Evolutionary conservation across 2,329 filamentous ascomycete species (phyloP).

Genomic region (Nigrospora osmanthi): DNA sequence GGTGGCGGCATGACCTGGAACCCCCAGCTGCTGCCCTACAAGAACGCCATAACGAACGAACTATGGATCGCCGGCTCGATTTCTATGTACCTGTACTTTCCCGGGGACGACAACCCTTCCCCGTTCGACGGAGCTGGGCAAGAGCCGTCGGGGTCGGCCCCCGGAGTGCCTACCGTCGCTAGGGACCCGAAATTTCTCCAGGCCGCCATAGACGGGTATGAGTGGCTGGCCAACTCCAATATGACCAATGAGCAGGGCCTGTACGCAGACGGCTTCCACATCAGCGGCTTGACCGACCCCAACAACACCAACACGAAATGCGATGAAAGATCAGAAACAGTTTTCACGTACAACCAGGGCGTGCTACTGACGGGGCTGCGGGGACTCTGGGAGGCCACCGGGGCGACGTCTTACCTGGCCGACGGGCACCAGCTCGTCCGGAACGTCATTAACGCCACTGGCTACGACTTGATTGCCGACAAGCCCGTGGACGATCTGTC

Average conservation of each 20-base stretch:
- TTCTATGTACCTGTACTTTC: conserved; percentile 84
- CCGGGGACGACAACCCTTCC: conserved; percentile 66
- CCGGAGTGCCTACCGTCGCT: neutral
- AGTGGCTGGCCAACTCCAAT: conserved; percentile 70
- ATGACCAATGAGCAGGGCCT: conserved; percentile 74
- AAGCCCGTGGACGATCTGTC: conserved; percentile 31
- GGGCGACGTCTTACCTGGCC: conserved; percentile 59
- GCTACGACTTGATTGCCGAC: conserved; percentile 51
- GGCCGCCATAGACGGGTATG: conserved; percentile 70
- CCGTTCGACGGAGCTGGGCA: conserved; percentile 41
- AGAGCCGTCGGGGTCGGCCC: conserved; percentile 17
- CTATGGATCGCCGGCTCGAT: conserved; percentile 79
- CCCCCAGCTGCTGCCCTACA: conserved; percentile 72
- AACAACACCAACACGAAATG: conserved; percentile 63
- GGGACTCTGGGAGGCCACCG: conserved; percentile 73
- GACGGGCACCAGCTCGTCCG: conserved; percentile 75
- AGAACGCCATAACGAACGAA: conserved; percentile 94
- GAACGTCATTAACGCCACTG: conserved; percentile 69
- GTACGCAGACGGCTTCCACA: conserved; percentile 84
- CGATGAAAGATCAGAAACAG: conserved; percentile 76
- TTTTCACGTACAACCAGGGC: conserved; percentile 95
- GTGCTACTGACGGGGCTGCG: conserved; percentile 77
- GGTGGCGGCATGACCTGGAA: conserved; percentile 90
- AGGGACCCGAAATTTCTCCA: conserved; percentile 59
- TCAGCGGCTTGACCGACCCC: conserved; percentile 54